phyloP scores from a whole-genome alignment of 345 rosid species.

The Dovyalis caffra region DNA sequence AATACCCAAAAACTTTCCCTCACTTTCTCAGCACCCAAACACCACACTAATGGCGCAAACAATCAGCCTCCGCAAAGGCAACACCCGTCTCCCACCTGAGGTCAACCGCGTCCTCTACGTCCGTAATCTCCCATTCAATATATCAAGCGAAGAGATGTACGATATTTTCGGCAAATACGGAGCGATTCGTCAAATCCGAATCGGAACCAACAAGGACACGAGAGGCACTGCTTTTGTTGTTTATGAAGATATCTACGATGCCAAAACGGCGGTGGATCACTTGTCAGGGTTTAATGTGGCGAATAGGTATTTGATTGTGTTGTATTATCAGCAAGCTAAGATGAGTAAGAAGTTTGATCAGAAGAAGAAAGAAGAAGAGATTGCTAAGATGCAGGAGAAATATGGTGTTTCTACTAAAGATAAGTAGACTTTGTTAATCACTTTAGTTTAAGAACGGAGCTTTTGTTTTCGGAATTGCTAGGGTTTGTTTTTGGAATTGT shows the following conservation, averaged over 20 bases:
- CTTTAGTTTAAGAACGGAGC: background rate
- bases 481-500: background rate
- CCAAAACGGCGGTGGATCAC: slow-evolving; percentile 96
- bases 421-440: slow-evolving; percentile 35
- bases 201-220: slow-evolving; percentile 85
- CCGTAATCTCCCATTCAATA: slow-evolving; percentile 97
- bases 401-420: slow-evolving; percentile 87
- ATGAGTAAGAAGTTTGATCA: slow-evolving; percentile 93
- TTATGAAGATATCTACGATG: slow-evolving; percentile 95
- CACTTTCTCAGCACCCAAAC: background rate
- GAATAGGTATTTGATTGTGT: slow-evolving; percentile 79
- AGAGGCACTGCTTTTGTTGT: slow-evolving; percentile 94
- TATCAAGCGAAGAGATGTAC: slow-evolving; percentile 99
- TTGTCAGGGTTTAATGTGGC: slow-evolving; percentile 98
- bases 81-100: slow-evolving; percentile 92
- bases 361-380: slow-evolving; percentile 89
- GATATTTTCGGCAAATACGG: slow-evolving; percentile 98
- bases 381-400: slow-evolving; percentile 85
- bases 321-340: slow-evolving; percentile 90
- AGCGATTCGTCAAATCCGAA: slow-evolving; percentile 92
- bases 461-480: background rate
- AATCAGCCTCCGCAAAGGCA: slow-evolving; percentile 74
- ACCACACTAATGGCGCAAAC: slow-evolving; percentile 43
- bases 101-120: slow-evolving; percentile 93
- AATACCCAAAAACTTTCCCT: background rate